These are phyloP conservation scores for Penicillium lividum DNA, from an alignment of 495 filamentous ascomycete species.

Conservation along the genomic window DNA sequence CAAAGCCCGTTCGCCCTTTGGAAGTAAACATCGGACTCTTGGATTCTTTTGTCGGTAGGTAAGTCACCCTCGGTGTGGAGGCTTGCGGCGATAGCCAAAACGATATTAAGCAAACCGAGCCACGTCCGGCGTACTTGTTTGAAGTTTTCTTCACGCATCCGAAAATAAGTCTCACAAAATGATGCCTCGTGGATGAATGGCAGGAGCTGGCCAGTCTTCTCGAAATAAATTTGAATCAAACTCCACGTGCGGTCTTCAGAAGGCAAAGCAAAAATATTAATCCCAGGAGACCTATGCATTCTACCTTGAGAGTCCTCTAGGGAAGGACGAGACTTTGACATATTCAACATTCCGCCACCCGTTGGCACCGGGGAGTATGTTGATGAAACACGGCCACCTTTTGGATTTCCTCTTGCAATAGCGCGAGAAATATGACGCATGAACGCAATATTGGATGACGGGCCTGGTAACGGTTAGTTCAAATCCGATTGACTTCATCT, in stretches of 20 bases:
- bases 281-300: constrained; percentile 1
- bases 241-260: constrained; percentile 20
- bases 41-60: constrained; percentile 18
- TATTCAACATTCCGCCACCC: constrained; percentile 23
- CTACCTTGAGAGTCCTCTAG: background rate
- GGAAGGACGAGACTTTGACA: constrained; percentile 21
- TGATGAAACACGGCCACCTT: background rate
- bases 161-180: constrained; percentile 38
- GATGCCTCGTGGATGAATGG: constrained; percentile 39
- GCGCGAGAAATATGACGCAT: constrained; percentile 38
- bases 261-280: constrained; percentile 29
- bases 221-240: constrained; percentile 35
- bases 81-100: constrained; percentile 24
- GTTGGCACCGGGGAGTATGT: constrained; percentile 1
- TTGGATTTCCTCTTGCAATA: constrained; percentile 17
- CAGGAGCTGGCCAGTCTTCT: constrained; percentile 41
- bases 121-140: constrained; percentile 35
- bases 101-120: constrained; percentile 29
- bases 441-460: constrained; percentile 51
- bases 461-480: constrained; percentile 25
- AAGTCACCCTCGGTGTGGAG: constrained; percentile 19
- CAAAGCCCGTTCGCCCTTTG: constrained; percentile 33
- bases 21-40: constrained; percentile 39
- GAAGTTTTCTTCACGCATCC: constrained; percentile 31
- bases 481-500: background rate